Conservation (phyloP, 2,329 filamentous ascomycete genomes). For the Raffaelea deltoideospora region DNA sequence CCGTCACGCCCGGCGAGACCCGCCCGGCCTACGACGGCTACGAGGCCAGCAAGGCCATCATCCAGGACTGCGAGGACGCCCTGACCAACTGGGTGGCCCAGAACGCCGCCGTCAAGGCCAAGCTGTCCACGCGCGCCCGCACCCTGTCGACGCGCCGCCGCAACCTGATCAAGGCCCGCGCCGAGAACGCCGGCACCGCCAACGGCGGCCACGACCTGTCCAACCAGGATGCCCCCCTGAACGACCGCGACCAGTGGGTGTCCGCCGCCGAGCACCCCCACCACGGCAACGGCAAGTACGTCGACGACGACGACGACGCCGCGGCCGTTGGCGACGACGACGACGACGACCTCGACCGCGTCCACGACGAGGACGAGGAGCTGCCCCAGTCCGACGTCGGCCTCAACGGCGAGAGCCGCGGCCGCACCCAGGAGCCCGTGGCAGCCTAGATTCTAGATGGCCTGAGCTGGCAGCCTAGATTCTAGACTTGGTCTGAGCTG, state of each 20-base stretch:
- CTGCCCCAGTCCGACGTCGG: constrained; percentile 30
- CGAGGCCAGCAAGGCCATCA: constrained; percentile 95
- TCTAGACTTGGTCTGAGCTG: neutral
- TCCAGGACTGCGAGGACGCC: constrained; percentile 95
- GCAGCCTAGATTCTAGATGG: no score
- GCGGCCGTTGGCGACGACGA: no score
- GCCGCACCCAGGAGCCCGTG: constrained; percentile 37
- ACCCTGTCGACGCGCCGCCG: constrained; percentile 75
- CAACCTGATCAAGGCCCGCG: constrained; percentile 50
- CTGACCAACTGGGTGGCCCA: constrained; percentile 93
- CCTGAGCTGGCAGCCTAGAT: no score
- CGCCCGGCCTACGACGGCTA: constrained; percentile 94
- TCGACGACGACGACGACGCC: constrained; percentile 53
- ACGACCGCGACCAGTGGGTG: constrained; percentile 75
- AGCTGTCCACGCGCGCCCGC: constrained; percentile 74
- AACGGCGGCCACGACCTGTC: constrained; percentile 75
- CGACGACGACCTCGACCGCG: constrained; percentile 18
- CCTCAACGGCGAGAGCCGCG: constrained; percentile 40
- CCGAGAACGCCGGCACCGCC: constrained; percentile 53
- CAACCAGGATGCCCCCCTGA: constrained; percentile 62
- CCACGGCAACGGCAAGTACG: constrained; percentile 41
- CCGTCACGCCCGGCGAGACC: constrained; percentile 93
- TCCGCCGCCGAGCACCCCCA: constrained; percentile 55
- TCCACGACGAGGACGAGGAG: constrained; percentile 15
- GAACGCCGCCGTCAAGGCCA: constrained; percentile 76